phyloP scores from a whole-genome alignment of 768 basidiomycete genomes.

The Collybia sp. region DNA sequence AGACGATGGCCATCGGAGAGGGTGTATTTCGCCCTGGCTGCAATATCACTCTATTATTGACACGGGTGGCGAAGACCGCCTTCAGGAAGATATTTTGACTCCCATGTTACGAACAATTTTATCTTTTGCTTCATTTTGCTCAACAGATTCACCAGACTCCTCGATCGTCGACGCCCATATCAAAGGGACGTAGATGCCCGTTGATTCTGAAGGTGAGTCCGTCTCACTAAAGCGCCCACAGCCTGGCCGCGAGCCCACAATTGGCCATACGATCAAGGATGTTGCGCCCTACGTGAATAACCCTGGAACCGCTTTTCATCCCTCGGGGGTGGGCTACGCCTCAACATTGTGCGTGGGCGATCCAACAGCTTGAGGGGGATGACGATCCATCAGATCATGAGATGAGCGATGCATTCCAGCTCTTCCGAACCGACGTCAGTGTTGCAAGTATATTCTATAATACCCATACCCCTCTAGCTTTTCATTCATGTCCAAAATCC shows the following conservation, averaged over 20 bases:
- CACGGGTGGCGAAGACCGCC: slow-evolving; percentile 12
- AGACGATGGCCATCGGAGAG: slow-evolving; percentile 9
- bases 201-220: too few species aligned
- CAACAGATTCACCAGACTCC: too few species aligned
- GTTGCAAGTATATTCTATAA: slow-evolving; percentile 1
- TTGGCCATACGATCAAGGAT: too few species aligned
- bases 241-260: too few species aligned
- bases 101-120: slow-evolving; percentile 6
- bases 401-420: not conserved
- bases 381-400: slow-evolving; percentile 5
- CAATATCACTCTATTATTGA: not conserved
- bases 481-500: slow-evolving; percentile 2
- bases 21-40: slow-evolving; percentile 7
- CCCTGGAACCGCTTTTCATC: too few species aligned
- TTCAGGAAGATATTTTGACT: not conserved
- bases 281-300: too few species aligned
- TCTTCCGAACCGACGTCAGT: slow-evolving; percentile 1
- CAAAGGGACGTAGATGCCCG: too few species aligned
- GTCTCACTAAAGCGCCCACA: too few species aligned
- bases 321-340: not conserved
- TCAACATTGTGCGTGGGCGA: slow-evolving; percentile 1
- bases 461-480: not conserved
- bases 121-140: too few species aligned
- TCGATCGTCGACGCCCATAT: too few species aligned
- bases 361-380: slow-evolving; percentile 6